A percentile compares a stretch with the other conserved stretches of the same genome.
Conservation (phyloP, 176 grass and related monocot species). For the Tillandsia fasciculata region DNA sequence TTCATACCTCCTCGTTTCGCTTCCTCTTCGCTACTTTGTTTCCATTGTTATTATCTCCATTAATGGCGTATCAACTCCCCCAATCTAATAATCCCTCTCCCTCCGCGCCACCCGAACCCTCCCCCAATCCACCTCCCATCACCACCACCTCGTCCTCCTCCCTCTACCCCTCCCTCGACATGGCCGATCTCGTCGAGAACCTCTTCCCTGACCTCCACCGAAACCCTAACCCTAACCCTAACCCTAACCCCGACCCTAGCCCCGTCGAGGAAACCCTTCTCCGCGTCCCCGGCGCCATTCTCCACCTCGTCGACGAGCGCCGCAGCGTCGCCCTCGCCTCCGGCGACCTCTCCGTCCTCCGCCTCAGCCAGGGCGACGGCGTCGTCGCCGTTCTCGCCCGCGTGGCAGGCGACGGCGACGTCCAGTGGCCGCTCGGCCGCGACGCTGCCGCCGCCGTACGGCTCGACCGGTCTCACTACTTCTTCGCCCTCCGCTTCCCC, state of each 20-base stretch:
- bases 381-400: conserved; percentile 46
- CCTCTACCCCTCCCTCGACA: conserved; percentile 46
- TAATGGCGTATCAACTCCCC: too few species aligned
- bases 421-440: conserved; percentile 69
- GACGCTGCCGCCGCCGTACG: conserved; percentile 60
- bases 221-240: conserved; percentile 1
- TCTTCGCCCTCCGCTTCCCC: conserved; percentile 66
- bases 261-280: conserved; percentile 37
- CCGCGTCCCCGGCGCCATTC: conserved; percentile 31
- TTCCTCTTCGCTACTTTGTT: too few species aligned
- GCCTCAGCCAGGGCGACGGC: conserved; percentile 52
- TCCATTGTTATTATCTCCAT: too few species aligned
- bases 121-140: too few species aligned
- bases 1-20: too few species aligned
- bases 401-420: conserved; percentile 24
- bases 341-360: conserved; percentile 50
- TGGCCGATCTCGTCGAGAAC: conserved; percentile 43
- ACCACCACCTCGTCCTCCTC: too few species aligned
- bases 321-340: conserved; percentile 62
- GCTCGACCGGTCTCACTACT: conserved; percentile 67
- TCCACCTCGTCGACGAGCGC: conserved; percentile 63
- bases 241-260: not conserved
- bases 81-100: too few species aligned
- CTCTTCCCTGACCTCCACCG: not conserved
- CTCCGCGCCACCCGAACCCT: too few species aligned